Percentiles rank a stretch among this genome's conserved stretches.
Evolutionary conservation across 345 rosid species (phyloP).

Genomic region (Anacardium occidentale): DNA sequence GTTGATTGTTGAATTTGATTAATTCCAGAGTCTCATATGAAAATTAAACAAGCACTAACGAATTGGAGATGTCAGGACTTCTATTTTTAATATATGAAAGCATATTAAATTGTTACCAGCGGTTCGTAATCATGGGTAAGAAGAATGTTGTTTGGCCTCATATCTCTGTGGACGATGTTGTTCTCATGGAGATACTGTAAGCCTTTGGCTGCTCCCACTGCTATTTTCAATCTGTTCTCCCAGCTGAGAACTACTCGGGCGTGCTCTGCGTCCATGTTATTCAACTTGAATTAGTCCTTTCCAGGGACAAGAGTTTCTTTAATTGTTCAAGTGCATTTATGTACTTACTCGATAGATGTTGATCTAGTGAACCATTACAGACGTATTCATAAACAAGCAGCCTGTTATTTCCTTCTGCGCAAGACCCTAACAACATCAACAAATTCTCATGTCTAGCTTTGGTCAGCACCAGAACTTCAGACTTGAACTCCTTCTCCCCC

Average conservation of each 20-base stretch:
- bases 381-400: slow-evolving; percentile 65
- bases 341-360: slow-evolving; percentile 56
- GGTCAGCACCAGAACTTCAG: slow-evolving; percentile 60
- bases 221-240: slow-evolving; percentile 62
- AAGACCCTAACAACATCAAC: slow-evolving; percentile 60
- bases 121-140: slow-evolving; percentile 56
- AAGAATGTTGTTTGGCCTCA: slow-evolving; percentile 69
- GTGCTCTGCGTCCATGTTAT: slow-evolving; percentile 42
- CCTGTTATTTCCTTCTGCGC: slow-evolving; percentile 53
- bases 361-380: slow-evolving; percentile 61
- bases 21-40: too few relatives aligned
- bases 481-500: slow-evolving; percentile 64
- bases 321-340: neutral
- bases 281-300: too few relatives aligned
- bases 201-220: slow-evolving; percentile 57
- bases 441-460: slow-evolving; percentile 59
- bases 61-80: too few relatives aligned
- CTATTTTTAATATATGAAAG: neutral
- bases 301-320: too few relatives aligned
- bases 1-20: too few relatives aligned
- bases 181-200: slow-evolving; percentile 57
- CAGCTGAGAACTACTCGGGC: slow-evolving; percentile 42
- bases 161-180: slow-evolving; percentile 59
- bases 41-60: too few relatives aligned
- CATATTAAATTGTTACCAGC: slow-evolving; percentile 38